These are phyloP conservation scores for Fistulifera pelliculosa DNA, from an alignment of 108 stramenopile genomes.

Conservation along the genomic window DNA sequence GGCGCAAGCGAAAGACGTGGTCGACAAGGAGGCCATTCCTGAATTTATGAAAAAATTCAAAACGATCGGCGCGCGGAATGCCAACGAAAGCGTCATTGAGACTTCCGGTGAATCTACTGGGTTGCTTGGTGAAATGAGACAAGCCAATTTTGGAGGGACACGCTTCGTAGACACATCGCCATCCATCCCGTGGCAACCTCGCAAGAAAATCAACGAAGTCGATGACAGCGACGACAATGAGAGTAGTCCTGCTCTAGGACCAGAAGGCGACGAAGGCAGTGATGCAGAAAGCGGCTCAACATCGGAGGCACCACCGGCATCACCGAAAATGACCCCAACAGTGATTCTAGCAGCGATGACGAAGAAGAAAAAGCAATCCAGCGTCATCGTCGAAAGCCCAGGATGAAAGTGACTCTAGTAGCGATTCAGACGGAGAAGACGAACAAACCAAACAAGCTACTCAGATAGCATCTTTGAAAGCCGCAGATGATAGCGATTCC, in stretches of 20 bases:
- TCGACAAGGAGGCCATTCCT: neutral
- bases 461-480: neutral
- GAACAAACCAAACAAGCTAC: neutral
- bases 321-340: neutral
- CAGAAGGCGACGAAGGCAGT: neutral
- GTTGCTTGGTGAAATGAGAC: neutral
- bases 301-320: no score
- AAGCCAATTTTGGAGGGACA: neutral
- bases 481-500: neutral
- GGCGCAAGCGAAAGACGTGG: neutral
- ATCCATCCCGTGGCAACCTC: neutral
- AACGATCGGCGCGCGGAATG: neutral
- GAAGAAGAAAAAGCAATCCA: neutral
- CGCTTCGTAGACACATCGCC: neutral
- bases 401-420: neutral
- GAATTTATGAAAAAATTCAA: constrained; percentile 4
- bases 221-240: no score
- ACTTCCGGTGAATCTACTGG: neutral
- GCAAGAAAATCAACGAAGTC: neutral
- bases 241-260: neutral
- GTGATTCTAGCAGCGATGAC: neutral
- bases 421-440: neutral
- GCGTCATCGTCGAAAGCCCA: neutral
- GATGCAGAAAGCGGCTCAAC: neutral
- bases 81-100: constrained; percentile 1